Evolutionary conservation across 805 yeast species (phyloP).

Genomic region (Candida tibetensis): DNA sequence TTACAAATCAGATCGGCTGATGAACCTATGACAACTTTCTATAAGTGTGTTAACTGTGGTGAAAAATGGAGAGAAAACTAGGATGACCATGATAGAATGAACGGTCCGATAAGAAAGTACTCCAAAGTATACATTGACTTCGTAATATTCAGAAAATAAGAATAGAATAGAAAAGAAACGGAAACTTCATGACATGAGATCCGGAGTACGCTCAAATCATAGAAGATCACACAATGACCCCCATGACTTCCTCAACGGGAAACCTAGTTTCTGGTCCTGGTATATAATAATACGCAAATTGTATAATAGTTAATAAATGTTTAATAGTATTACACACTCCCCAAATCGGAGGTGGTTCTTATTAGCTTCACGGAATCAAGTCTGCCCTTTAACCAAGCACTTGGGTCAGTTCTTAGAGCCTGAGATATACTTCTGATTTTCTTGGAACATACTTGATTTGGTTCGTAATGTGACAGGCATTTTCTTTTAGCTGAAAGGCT

Average conservation of each 20-base stretch:
- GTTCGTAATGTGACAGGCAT: no score
- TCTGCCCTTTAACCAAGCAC: slow-evolving; percentile 12
- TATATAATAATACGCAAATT: not conserved
- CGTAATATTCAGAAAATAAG: no score
- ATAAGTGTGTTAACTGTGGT: slow-evolving; percentile 90
- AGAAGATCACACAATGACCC: no score
- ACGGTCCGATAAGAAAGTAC: no score
- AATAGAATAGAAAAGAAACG: no score
- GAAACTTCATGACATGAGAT: no score
- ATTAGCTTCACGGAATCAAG: slow-evolving; percentile 6
- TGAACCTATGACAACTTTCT: slow-evolving; percentile 99
- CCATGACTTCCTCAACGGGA: no score
- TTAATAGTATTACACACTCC: not conserved
- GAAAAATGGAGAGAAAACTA: slow-evolving; percentile 96
- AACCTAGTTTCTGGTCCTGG: slow-evolving; percentile 1
- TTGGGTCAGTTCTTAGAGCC: slow-evolving; percentile 10
- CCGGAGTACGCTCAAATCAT: no score
- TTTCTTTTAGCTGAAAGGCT: no score
- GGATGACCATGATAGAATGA: no score
- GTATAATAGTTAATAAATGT: not conserved
- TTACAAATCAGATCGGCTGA: slow-evolving; percentile 96
- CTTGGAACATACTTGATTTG: not conserved
- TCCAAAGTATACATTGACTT: no score
- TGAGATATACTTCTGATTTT: not conserved
- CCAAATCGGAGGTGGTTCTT: not conserved